phyloP scores from a whole-genome alignment of 495 filamentous ascomycete genomes.

The Aeminium ludgeri region DNA sequence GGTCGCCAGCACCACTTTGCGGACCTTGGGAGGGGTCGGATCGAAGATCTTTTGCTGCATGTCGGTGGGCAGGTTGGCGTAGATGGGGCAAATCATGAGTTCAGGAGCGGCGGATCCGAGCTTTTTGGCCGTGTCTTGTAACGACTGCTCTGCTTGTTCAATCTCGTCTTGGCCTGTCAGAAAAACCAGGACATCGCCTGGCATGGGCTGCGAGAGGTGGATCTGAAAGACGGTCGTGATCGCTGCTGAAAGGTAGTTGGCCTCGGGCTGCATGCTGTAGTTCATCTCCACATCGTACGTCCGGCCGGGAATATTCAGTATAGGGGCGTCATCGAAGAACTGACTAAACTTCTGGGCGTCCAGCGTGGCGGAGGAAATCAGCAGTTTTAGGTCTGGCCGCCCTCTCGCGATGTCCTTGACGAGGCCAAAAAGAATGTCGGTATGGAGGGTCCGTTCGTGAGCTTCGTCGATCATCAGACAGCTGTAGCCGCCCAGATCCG shows the following conservation, averaged over 20 bases:
- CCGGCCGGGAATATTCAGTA: constrained; percentile 89
- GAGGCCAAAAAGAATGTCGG: constrained; percentile 91
- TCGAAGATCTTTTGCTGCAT: constrained; percentile 97
- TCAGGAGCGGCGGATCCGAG: constrained; percentile 93
- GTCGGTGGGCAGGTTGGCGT: constrained; percentile 98
- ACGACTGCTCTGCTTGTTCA: constrained; percentile 82
- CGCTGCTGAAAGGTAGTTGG: constrained; percentile 88
- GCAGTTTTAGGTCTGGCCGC: constrained; percentile 81
- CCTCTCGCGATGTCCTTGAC: constrained; percentile 91
- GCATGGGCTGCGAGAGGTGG: constrained; percentile 78
- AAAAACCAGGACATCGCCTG: constrained; percentile 95
- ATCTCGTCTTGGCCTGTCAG: constrained; percentile 99
- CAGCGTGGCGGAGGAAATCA: constrained; percentile 98
- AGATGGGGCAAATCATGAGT: constrained; percentile 88
- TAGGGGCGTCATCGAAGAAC: constrained; percentile 91
- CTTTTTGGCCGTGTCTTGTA: constrained; percentile 69
- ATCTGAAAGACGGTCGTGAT: constrained; percentile 92
- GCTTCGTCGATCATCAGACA: constrained; percentile 99
- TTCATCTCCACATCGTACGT: constrained; percentile 96
- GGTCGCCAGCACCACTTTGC: constrained; percentile 95
- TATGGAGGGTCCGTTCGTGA: constrained; percentile 91
- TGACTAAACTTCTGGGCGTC: constrained; percentile 89
- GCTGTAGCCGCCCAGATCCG: constrained; percentile 88
- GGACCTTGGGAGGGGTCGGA: constrained; percentile 68
- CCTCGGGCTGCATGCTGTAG: constrained; percentile 69